Evolutionary conservation across 176 grass and related monocot genomes (phyloP).

Genomic region (Oryza punctata): DNA sequence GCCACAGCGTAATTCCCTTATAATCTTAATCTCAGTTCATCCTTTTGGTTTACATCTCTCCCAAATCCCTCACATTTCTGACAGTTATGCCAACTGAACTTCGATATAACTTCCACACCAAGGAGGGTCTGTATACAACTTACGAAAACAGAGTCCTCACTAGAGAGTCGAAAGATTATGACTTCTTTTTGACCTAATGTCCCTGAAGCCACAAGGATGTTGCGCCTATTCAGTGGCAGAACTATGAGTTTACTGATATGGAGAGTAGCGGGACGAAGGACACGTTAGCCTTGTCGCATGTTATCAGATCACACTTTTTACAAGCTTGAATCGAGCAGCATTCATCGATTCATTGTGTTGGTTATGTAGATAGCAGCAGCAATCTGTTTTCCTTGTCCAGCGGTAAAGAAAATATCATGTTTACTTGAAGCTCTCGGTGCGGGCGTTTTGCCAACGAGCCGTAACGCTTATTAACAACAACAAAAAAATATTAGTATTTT

Average conservation of each 20-base stretch:
- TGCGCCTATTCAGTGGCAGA: not conserved
- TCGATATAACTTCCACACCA: not conserved
- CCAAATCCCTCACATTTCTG: not conserved
- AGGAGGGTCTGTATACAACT: constrained; percentile 8
- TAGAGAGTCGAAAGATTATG: not conserved
- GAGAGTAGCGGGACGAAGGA: not conserved
- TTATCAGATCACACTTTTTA: constrained; percentile 1
- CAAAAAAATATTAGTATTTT: no score
- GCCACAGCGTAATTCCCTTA: not conserved
- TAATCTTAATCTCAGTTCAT: not conserved
- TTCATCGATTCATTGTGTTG: not conserved
- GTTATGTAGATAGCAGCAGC: not conserved
- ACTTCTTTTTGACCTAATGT: constrained; percentile 36
- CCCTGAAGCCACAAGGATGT: constrained; percentile 4
- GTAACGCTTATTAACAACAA: no score
- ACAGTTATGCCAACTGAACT: not conserved
- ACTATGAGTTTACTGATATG: constrained; percentile 8
- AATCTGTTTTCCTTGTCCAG: no score
- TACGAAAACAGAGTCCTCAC: not conserved
- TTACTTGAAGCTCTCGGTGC: no score
- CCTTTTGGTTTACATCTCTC: constrained; percentile 4
- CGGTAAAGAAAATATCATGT: no score
- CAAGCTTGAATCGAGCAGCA: not conserved
- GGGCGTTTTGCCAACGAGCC: no score
- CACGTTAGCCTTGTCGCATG: not conserved